Percentiles rank a stretch among this genome's conserved stretches.
Conservation (phyloP, 371 early-diverging fungal species). For the Catenaria anguillulae region DNA sequence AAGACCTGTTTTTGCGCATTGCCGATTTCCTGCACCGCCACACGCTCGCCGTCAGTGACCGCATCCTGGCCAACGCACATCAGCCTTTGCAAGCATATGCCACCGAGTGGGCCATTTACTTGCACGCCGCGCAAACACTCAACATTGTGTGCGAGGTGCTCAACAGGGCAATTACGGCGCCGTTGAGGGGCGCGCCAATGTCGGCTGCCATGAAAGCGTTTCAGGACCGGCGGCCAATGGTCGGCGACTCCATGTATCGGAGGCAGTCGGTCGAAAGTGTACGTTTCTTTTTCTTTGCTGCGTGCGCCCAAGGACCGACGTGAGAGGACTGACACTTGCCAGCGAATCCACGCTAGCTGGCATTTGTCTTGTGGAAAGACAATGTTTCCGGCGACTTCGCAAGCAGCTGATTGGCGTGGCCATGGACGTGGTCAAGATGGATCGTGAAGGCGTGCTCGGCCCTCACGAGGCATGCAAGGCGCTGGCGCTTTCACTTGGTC, state of each 20-base stretch:
- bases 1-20: slow-evolving; percentile 49
- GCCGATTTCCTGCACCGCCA: slow-evolving; percentile 49
- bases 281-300: slow-evolving; percentile 12
- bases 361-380: too few species aligned
- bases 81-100: slow-evolving; percentile 51
- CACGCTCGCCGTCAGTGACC: slow-evolving; percentile 12
- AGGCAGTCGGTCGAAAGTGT: slow-evolving; percentile 54
- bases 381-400: too few species aligned
- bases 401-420: too few species aligned
- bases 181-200: slow-evolving; percentile 13
- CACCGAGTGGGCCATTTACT: slow-evolving; percentile 50
- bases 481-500: slow-evolving; percentile 43
- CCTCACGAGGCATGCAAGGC: slow-evolving; percentile 38
- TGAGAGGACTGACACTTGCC: too few species aligned
- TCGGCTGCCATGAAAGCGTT: slow-evolving; percentile 12
- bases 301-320: too few species aligned
- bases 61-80: slow-evolving; percentile 43
- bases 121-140: slow-evolving; percentile 42
- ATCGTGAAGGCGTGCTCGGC: slow-evolving; percentile 50
- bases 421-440: slow-evolving; percentile 47
- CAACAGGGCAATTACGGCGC: slow-evolving; percentile 36
- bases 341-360: too few species aligned
- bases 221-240: slow-evolving; percentile 25
- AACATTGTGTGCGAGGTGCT: slow-evolving; percentile 58
- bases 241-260: slow-evolving; percentile 17